Conservation (phyloP, 768 basidiomycete species). For the Gloeopeniophorella convolvens region DNA sequence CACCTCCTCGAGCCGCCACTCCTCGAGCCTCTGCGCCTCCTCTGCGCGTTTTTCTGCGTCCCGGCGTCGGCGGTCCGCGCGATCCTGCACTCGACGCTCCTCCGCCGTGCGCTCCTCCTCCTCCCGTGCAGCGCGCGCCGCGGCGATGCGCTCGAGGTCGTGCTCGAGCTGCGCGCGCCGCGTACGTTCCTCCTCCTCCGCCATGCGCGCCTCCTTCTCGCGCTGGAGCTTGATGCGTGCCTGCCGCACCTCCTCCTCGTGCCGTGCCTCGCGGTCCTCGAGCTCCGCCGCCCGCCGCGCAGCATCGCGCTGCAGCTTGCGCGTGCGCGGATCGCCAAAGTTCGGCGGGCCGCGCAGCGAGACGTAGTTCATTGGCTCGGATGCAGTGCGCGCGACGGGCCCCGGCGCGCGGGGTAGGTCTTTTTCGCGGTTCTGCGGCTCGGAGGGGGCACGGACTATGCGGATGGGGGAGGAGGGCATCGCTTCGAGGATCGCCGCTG, state of each 20-base stretch:
- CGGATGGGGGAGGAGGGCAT: slow-evolving; percentile 2
- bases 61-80: slow-evolving; percentile 6
- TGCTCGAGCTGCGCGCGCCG: slow-evolving; percentile 10
- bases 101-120: slow-evolving; percentile 12
- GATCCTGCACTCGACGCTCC: slow-evolving; percentile 5
- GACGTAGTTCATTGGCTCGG: neutral
- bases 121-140: slow-evolving; percentile 1
- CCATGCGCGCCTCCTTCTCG: slow-evolving; percentile 2
- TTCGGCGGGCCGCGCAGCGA: slow-evolving; percentile 6
- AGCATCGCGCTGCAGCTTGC: slow-evolving; percentile 7
- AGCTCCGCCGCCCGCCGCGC: neutral
- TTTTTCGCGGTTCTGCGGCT: slow-evolving; percentile 4
- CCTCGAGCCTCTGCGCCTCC: slow-evolving; percentile 2
- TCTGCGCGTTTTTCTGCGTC: slow-evolving; percentile 13
- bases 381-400: neutral
- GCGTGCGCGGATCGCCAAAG: slow-evolving; percentile 10
- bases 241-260: slow-evolving; percentile 11
- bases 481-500: slow-evolving; percentile 6
- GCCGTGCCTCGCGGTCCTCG: neutral
- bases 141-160: slow-evolving; percentile 6
- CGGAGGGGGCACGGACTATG: slow-evolving; percentile 5
- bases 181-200: slow-evolving; percentile 1
- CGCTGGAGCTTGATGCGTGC: slow-evolving; percentile 13
- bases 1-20: slow-evolving; percentile 8
- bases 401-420: slow-evolving; percentile 4